Evolutionary conservation across 495 filamentous ascomycete genomes (phyloP).

Genomic region (Hamigera avellanea): DNA sequence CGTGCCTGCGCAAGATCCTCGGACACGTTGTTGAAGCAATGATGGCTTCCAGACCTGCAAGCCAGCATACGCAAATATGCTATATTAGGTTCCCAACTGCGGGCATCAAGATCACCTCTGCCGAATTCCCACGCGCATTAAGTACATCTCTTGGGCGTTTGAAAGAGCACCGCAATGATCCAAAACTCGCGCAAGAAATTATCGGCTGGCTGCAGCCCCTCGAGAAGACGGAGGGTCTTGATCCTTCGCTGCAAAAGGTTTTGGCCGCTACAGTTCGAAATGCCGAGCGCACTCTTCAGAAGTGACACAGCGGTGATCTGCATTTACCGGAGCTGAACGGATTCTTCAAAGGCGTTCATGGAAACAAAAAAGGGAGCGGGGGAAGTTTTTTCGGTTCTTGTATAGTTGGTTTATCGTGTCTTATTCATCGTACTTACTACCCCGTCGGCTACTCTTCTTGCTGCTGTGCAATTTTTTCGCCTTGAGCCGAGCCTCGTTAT

Average conservation of each 20-base stretch:
- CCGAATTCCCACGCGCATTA: conserved; percentile 63
- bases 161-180: conserved; percentile 22
- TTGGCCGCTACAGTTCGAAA: conserved; percentile 43
- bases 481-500: conserved; percentile 57
- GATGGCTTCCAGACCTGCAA: conserved; percentile 42
- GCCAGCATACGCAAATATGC: conserved; percentile 52
- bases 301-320: conserved; percentile 10
- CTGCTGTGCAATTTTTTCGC: conserved; percentile 65
- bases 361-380: conserved; percentile 2
- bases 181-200: conserved; percentile 40
- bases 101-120: conserved; percentile 48
- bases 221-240: conserved; percentile 44
- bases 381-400: conserved; percentile 3
- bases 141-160: conserved; percentile 51
- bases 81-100: conserved; percentile 58
- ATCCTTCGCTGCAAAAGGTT: conserved; percentile 54
- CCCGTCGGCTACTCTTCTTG: conserved; percentile 66
- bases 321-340: background rate
- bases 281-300: conserved; percentile 20
- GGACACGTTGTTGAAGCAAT: conserved; percentile 62
- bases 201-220: conserved; percentile 47
- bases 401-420: conserved; percentile 1
- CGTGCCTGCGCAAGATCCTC: conserved; percentile 56
- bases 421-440: conserved; percentile 34
- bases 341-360: conserved; percentile 8